Base-by-base conservation (phyloP, 768 basidiomycete genomes). In the Amanita subjunquillea region DNA sequence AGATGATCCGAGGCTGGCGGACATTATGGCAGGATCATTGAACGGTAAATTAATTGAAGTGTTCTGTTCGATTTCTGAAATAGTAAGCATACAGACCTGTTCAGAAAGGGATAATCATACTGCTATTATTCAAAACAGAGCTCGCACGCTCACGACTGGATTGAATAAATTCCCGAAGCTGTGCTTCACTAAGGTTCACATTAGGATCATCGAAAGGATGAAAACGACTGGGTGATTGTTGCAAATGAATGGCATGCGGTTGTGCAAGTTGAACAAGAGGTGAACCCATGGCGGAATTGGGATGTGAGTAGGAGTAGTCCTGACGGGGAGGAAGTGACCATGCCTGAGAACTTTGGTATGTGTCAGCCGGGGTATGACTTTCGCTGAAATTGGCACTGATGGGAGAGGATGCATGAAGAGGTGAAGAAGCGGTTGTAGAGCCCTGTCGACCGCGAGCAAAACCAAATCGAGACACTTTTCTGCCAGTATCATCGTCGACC, bases 21-120 rank as follows among this genome's bases (percentile, higher is more conserved):
- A 83, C 84, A 89, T 87, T 45, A 89, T 87, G 10, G 86, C 86
- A 42, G 86, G 86, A 59, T 89, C 87, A 55, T 71, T 75, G 64
- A 87, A 88, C 25, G 75, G 75, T 54, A 75, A 76, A 56, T 51
- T 41, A n/a, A 49, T 36, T 54, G 56, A 59, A 36, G 46, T 56
- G 38, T 37, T 36, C 39, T 46, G 47, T 17, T 42, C 44, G 22
- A 48, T 12, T 44, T 45, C 49, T 51, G 34, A 22, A 29, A 20
- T 22, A 45, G 36, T 50, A 9, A 53, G 51, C 20, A 25, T 29
- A 12, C 4, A 30, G 8, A n/a, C 13, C 13, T 22, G 9, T 13
- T 22, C 48, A 30, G 34, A 27, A 32, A 27, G 25, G 23, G 20
- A 37, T 10, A n/a, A 22, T 13, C 57, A 58, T 63, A 68, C 61